Evolutionary conservation across 2,329 filamentous ascomycete genomes (phyloP).

Genomic region (Verticillium isaacii): DNA sequence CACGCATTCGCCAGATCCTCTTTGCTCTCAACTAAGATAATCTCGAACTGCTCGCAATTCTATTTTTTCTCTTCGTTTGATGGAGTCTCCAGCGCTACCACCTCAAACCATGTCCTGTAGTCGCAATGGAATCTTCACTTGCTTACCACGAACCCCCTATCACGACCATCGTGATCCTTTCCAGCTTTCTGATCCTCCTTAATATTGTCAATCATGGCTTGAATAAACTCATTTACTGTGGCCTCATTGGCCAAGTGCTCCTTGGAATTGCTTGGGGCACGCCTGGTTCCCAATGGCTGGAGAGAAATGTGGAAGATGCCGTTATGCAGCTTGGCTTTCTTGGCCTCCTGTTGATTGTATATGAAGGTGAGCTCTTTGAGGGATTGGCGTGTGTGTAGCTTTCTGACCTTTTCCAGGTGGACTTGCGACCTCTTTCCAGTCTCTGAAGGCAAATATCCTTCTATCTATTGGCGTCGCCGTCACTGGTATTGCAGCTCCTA

Average conservation of each 20-base stretch:
- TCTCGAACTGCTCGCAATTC: not conserved
- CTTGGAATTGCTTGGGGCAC: constrained; percentile 67
- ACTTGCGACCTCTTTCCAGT: constrained; percentile 46
- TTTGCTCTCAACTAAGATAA: too few relatives aligned
- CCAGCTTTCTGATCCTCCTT: constrained; percentile 58
- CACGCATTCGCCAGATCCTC: too few relatives aligned
- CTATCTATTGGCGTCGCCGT: constrained; percentile 59
- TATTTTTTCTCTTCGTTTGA: not conserved
- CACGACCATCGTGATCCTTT: constrained; percentile 50
- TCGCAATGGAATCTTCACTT: constrained; percentile 20
- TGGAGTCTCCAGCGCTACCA: not conserved
- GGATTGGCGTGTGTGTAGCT: not conserved
- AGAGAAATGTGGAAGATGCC: constrained; percentile 41
- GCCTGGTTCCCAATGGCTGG: constrained; percentile 59
- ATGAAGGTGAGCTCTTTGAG: constrained; percentile 47
- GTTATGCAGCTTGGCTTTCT: constrained; percentile 67
- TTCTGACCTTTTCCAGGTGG: constrained; percentile 38
- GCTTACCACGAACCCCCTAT: constrained; percentile 62
- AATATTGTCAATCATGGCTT: constrained; percentile 54
- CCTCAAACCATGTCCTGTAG: constrained; percentile 1
- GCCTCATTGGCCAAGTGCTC: constrained; percentile 67
- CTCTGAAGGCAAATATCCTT: constrained; percentile 53
- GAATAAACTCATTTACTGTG: constrained; percentile 61
- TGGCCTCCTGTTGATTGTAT: constrained; percentile 67
- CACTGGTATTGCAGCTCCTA: constrained; percentile 60